Evolutionary conservation across 1,284 basidiomycete species (phyloP).

Genomic region (Ustilago bromivora): DNA sequence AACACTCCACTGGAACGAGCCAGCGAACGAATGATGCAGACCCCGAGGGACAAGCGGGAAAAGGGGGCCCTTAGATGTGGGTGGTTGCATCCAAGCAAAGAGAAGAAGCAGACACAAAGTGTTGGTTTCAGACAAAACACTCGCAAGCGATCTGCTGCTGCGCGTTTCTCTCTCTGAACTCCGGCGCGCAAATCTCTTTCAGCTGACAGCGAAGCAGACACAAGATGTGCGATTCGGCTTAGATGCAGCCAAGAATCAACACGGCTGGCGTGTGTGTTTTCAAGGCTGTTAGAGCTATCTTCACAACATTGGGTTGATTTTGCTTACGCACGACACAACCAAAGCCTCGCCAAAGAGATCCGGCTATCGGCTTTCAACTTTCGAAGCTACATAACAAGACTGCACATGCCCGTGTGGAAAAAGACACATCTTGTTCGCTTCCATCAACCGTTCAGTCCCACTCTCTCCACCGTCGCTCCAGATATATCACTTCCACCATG

Average conservation of each 20-base stretch:
- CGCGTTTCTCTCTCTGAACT: not conserved
- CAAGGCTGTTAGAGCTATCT: not conserved
- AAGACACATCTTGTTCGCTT: conserved; percentile 4
- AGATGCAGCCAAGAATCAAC: conserved; percentile 10
- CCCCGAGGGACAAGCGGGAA: not conserved
- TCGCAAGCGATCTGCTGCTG: not conserved
- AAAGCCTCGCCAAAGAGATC: not conserved
- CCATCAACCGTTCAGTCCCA: not conserved
- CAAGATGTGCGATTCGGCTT: not conserved
- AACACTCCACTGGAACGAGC: conserved; percentile 2
- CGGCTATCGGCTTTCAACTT: conserved; percentile 30
- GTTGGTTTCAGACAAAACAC: conserved; percentile 32
- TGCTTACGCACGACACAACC: conserved; percentile 20
- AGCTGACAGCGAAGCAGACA: conserved; percentile 10
- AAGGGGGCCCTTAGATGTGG: not conserved
- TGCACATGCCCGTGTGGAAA: conserved; percentile 22
- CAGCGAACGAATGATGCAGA: conserved; percentile 1
- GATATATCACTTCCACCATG: not conserved
- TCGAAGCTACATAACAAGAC: conserved; percentile 15
- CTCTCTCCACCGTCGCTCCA: not conserved
- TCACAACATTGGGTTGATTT: not conserved
- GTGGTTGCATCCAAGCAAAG: conserved; percentile 27
- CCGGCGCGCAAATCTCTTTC: conserved; percentile 1
- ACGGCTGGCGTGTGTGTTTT: not conserved
- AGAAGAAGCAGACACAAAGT: not conserved